phyloP scores from a whole-genome alignment of 768 basidiomycete species.

The Pleurotus giganteus region DNA sequence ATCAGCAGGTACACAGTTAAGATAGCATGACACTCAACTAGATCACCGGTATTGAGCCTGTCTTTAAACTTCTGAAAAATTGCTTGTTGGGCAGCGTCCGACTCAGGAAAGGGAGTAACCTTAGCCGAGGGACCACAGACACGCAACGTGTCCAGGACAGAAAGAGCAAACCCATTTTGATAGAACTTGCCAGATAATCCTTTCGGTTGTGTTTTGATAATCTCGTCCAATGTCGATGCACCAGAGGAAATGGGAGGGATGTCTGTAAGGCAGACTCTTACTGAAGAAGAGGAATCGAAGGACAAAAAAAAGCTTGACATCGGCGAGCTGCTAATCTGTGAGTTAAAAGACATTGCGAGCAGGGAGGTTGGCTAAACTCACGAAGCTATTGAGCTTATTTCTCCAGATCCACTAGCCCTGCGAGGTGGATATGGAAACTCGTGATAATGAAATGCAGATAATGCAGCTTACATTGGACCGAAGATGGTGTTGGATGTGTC shows the following conservation, averaged over 20 bases:
- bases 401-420: not conserved
- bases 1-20: not conserved
- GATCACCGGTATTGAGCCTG: conserved; percentile 50
- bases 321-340: conserved; percentile 16
- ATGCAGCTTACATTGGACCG: conserved; percentile 53
- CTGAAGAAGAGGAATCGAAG: conserved; percentile 45
- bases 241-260: conserved; percentile 26
- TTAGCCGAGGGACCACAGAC: conserved; percentile 49
- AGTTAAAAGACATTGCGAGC: conserved; percentile 2
- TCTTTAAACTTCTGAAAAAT: conserved; percentile 48
- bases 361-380: conserved; percentile 17
- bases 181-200: conserved; percentile 65
- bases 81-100: conserved; percentile 38
- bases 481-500: conserved; percentile 60
- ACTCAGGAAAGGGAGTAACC: conserved; percentile 33
- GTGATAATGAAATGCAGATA: conserved; percentile 8
- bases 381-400: conserved; percentile 19
- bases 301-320: conserved; percentile 40
- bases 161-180: conserved; percentile 38
- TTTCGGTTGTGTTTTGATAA: conserved; percentile 30
- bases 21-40: conserved; percentile 37
- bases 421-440: not conserved
- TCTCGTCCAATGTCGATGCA: conserved; percentile 33
- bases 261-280: conserved; percentile 50
- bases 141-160: conserved; percentile 53